Conservation (phyloP, 805 yeast species). For the Zygosaccharomyces lentus region DNA sequence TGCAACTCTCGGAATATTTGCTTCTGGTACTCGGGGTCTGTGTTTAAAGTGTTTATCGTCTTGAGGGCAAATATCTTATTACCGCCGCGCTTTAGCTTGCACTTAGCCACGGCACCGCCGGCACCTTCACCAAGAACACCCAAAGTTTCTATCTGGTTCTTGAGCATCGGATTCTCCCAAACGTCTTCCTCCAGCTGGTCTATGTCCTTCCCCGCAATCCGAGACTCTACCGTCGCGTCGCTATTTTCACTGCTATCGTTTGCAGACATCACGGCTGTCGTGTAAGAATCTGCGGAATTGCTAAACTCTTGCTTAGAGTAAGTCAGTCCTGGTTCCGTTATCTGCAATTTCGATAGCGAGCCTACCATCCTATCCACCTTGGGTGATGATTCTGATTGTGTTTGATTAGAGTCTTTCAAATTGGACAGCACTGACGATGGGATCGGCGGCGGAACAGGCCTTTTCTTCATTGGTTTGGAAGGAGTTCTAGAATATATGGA, state of each 20-base stretch:
- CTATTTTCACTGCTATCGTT: slow-evolving; percentile 22
- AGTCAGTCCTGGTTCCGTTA: slow-evolving; percentile 5
- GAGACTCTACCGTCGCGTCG: slow-evolving; percentile 9
- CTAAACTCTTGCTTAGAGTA: slow-evolving; percentile 14
- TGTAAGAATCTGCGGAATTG: slow-evolving; percentile 24
- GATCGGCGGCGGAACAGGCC: slow-evolving; percentile 33
- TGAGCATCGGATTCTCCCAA: slow-evolving; percentile 56
- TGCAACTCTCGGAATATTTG: slow-evolving; percentile 89
- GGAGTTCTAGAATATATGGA: slow-evolving; percentile 32
- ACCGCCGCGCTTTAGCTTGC: slow-evolving; percentile 52
- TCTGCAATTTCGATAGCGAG: slow-evolving; percentile 11
- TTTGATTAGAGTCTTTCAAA: background rate
- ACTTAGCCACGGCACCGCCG: slow-evolving; percentile 85
- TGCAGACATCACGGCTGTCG: slow-evolving; percentile 24
- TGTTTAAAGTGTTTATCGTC: slow-evolving; percentile 41
- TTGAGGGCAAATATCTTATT: slow-evolving; percentile 76
- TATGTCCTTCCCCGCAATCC: slow-evolving; percentile 36
- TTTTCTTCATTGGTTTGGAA: slow-evolving; percentile 25
- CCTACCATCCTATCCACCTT: slow-evolving; percentile 5
- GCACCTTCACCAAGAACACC: slow-evolving; percentile 87
- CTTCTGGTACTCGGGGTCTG: slow-evolving; percentile 77
- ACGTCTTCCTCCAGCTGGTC: slow-evolving; percentile 63
- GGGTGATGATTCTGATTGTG: slow-evolving; percentile 2
- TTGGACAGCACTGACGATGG: slow-evolving; percentile 16
- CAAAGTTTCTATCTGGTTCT: slow-evolving; percentile 60